A percentile compares a stretch with the other conserved stretches of the same genome.
These are phyloP conservation scores for Tephrocybe sp. DNA, from an alignment of 768 basidiomycete genomes.

Conservation along the genomic window DNA sequence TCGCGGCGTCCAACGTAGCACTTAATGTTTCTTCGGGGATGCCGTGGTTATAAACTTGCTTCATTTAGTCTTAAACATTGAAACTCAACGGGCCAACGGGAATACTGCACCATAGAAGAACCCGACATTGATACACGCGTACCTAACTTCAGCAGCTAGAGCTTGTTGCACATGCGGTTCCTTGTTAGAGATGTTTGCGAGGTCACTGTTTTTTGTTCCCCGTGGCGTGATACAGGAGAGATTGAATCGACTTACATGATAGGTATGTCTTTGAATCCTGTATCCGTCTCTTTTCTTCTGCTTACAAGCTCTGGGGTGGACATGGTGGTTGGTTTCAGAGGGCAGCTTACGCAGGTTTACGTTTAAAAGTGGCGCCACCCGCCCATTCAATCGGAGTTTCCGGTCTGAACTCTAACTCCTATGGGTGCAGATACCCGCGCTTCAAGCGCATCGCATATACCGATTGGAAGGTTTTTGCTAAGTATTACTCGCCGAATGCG, in stretches of 20 bases:
- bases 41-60: conserved; percentile 72
- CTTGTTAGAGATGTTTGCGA: conserved; percentile 35
- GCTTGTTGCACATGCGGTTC: conserved; percentile 36
- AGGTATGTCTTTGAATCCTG: conserved; percentile 34
- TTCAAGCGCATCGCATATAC: too few species aligned
- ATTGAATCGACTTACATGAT: conserved; percentile 37
- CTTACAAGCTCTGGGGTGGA: conserved; percentile 23
- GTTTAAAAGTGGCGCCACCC: too few species aligned
- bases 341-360: too few species aligned
- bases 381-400: too few species aligned
- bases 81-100: too few species aligned
- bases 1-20: conserved; percentile 43
- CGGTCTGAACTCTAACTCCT: too few species aligned
- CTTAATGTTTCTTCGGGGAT: conserved; percentile 56
- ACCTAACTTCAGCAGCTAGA: conserved; percentile 59
- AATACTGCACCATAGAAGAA: conserved; percentile 74
- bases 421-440: too few species aligned
- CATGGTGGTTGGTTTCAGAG: conserved; percentile 15
- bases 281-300: conserved; percentile 16
- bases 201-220: conserved; percentile 36
- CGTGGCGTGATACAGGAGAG: neutral
- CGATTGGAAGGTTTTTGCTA: too few species aligned
- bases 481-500: too few species aligned
- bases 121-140: conserved; percentile 80
- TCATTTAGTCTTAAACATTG: neutral